Evolutionary conservation across 2,329 filamentous ascomycete genomes (phyloP), one percentile per base, ranked within the genome.

Genomic region (Berkeleyomyces basicola): DNA sequence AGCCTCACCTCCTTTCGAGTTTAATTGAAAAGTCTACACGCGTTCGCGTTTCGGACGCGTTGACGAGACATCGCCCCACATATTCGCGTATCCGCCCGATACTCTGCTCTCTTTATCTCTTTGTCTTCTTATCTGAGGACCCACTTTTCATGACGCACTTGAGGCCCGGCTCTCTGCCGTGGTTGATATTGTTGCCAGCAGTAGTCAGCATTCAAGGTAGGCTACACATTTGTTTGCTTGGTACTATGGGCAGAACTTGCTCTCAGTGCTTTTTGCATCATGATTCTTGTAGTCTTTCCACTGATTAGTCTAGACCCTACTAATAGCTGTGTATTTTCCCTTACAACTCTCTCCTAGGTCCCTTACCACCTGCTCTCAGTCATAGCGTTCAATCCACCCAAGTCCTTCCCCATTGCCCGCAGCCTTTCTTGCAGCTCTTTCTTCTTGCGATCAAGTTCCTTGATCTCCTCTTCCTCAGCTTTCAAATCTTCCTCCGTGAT

Each of bases 401-500:
- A 67, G 63, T 83, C 81, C 67, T 77, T 78, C 63, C 82, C 78
- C 76, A 83, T 80, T 4, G 76, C 73, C 47, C 73, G 73, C 63
- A 84, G 64, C 65, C 78, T 75, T 64, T 73, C 74, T 68, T 83
- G 80, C 53, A 83, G 68, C 67, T 82, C 79, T 66, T 72, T 75
- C 72, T 82, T 83, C 72, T 77, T 81, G 64, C 70, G 72, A 64
- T 83, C 81, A 71, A 83, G 70, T 70, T 79, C 77, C 61, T 75
- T 74, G 3, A 81, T 77, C 70, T 84, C 85, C 61, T 86, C 85
- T 69, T 90, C 86, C 69, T 89, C 87, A 64, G 77, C 76, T 66
- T 77, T 77, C 62, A 90, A 70, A 68, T 90, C 85, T 61, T 88
- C 86, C 66, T 86, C 83, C 0, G 84, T 88, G 74, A 83, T 76